Percentiles rank a stretch among this genome's conserved stretches.
Conservation (phyloP, 768 basidiomycete genomes). For the Dacryopinax spathularia region DNA sequence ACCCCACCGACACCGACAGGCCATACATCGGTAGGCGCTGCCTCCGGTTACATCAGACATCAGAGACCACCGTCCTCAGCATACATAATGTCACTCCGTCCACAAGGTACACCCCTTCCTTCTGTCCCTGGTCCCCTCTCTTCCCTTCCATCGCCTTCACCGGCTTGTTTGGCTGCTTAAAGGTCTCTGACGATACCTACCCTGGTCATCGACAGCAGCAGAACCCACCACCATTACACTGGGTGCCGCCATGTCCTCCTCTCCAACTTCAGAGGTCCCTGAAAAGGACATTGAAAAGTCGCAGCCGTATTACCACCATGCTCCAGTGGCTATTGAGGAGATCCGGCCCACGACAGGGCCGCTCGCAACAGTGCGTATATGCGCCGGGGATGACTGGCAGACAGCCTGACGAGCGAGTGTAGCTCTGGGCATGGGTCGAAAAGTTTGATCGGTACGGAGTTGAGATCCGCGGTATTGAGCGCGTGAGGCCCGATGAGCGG, state of each 20-base stretch:
- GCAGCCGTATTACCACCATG: background rate
- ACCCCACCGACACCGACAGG: background rate
- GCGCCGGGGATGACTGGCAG: background rate
- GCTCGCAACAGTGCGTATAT: background rate
- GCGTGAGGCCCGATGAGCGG: conserved; percentile 21
- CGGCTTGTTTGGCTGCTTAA: no score
- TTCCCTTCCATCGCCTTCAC: no score
- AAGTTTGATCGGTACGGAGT: conserved; percentile 21
- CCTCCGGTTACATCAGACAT: background rate
- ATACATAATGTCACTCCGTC: background rate
- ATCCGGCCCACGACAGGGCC: background rate
- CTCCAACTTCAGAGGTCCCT: background rate
- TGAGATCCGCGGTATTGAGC: conserved; percentile 27
- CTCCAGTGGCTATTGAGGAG: background rate
- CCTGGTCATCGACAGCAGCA: background rate
- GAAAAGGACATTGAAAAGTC: conserved; percentile 1
- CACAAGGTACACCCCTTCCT: background rate
- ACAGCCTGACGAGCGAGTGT: background rate
- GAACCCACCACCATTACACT: background rate
- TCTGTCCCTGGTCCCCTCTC: background rate
- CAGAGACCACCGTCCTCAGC: background rate
- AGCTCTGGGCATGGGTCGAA: conserved; percentile 16
- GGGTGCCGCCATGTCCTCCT: background rate
- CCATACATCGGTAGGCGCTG: background rate
- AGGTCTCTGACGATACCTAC: background rate